Base-by-base conservation (phyloP, 768 basidiomycete species). In the Amanita polypyramis region DNA sequence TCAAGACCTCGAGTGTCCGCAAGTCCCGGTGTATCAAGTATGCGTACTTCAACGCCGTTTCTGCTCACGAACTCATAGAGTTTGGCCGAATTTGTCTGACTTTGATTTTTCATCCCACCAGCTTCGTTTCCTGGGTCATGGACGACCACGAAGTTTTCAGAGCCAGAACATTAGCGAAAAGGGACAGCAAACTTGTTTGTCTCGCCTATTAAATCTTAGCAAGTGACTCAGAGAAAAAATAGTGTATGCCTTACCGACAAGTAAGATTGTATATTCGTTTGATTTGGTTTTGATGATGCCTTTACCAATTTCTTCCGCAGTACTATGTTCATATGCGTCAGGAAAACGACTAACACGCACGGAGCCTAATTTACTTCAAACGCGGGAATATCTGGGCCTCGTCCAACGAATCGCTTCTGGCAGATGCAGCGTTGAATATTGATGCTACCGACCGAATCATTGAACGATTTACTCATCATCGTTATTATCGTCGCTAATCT, bases 381-480 rank as follows among this genome's bases (percentile, higher is more conserved):
- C 4, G 15, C 7, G 40, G 25, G 40, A 27, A 27, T 36, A 6
- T 6, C 5, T 14, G 35, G 15, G 2, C 35, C 14, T 36, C 35
- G 2, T n/a, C 10, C 35, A 25, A 59, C 69, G 54, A 59, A 85
- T 85, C 65, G 80, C 7, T 27, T 27, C 25, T 27, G 25, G 4
- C 25, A 27, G 25, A 7, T 27, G 25, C 25, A 27, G 25, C 25
- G 7, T 27, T 27, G 25, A 27, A 27, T 7, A 27, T 3, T 7
- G 3, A 27, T 7, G 25, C 7, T 27, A 4, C 25, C 25, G 3
- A 27, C 7, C 4, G 25, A 27, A 27, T 27, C 7, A 27, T 27
- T 27, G 25, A 27, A 27, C 7, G 4, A 27, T 27, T 27, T 27
- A 27, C 25, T 7, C 25, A 7, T 27, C 25, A 7, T 4, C 7